These are phyloP conservation scores for Trametes meyenii DNA, from an alignment of 768 basidiomycete species.

Conservation along the genomic window DNA sequence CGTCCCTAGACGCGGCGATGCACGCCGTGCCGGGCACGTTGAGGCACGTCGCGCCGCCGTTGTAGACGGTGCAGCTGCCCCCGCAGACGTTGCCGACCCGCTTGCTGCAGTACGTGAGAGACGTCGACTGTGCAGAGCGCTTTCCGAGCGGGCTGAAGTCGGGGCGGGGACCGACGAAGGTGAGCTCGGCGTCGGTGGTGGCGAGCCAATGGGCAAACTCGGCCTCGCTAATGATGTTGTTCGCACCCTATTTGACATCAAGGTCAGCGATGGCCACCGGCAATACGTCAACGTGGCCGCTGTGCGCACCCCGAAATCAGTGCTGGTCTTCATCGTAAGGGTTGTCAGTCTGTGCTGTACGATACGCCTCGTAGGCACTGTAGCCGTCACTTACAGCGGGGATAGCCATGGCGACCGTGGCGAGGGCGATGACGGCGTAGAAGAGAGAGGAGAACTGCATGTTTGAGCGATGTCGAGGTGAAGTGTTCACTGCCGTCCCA, in stretches of 20 bases:
- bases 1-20: conserved; percentile 35
- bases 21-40: conserved; percentile 35
- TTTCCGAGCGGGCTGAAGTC: conserved; percentile 20
- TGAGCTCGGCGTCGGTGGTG: conserved; percentile 30
- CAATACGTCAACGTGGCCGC: too few relatives aligned
- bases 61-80: conserved; percentile 38
- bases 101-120: conserved; percentile 36
- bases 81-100: conserved; percentile 32
- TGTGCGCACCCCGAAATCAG: too few relatives aligned
- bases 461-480: not conserved
- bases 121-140: conserved; percentile 27
- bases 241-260: not conserved
- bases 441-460: conserved; percentile 1
- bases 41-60: conserved; percentile 34
- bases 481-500: conserved; percentile 3
- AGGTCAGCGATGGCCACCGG: not conserved
- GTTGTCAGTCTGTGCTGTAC: too few relatives aligned
- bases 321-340: too few relatives aligned
- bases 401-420: not conserved
- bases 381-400: not conserved
- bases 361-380: too few relatives aligned
- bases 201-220: conserved; percentile 18
- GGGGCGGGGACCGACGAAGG: conserved; percentile 25
- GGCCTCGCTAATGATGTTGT: conserved; percentile 3
- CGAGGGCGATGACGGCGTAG: not conserved